A percentile compares a stretch with the other conserved stretches of the same genome.
Evolutionary conservation across 805 yeast species (phyloP).

Genomic region (Lachancea waltii): DNA sequence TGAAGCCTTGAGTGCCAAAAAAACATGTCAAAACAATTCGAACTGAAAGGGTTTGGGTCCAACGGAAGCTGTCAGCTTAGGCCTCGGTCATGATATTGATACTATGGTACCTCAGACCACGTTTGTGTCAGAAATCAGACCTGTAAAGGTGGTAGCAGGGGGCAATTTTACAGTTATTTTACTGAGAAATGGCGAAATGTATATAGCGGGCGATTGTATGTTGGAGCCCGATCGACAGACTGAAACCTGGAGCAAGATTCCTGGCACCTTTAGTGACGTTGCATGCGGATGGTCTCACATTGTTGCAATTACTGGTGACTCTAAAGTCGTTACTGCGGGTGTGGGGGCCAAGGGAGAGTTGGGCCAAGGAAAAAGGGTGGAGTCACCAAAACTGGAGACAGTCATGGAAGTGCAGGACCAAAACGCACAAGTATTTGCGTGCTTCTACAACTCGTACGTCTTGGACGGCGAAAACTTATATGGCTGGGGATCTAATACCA

Average conservation of each 20-base stretch:
- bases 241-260: slow-evolving; percentile 2
- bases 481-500: slow-evolving; percentile 49
- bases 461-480: slow-evolving; percentile 62
- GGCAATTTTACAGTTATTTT: slow-evolving; percentile 80
- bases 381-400: slow-evolving; percentile 7
- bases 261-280: slow-evolving; percentile 37
- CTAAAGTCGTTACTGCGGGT: slow-evolving; percentile 50
- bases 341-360: slow-evolving; percentile 68
- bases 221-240: slow-evolving; percentile 8
- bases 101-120: slow-evolving; percentile 26
- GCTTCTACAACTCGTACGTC: slow-evolving; percentile 46
- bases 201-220: slow-evolving; percentile 54
- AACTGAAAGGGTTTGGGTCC: slow-evolving; percentile 62
- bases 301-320: slow-evolving; percentile 38
- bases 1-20: too few species aligned
- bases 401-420: slow-evolving; percentile 12
- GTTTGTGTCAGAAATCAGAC: slow-evolving; percentile 17
- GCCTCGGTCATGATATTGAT: slow-evolving; percentile 46
- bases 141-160: slow-evolving; percentile 57
- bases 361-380: slow-evolving; percentile 40
- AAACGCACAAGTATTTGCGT: slow-evolving; percentile 32
- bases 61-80: slow-evolving; percentile 81
- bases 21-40: background rate
- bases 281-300: slow-evolving; percentile 81
- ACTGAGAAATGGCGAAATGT: slow-evolving; percentile 45